Conservation (phyloP, 176 grass and related monocot species). For the Avena sativa region DNA sequence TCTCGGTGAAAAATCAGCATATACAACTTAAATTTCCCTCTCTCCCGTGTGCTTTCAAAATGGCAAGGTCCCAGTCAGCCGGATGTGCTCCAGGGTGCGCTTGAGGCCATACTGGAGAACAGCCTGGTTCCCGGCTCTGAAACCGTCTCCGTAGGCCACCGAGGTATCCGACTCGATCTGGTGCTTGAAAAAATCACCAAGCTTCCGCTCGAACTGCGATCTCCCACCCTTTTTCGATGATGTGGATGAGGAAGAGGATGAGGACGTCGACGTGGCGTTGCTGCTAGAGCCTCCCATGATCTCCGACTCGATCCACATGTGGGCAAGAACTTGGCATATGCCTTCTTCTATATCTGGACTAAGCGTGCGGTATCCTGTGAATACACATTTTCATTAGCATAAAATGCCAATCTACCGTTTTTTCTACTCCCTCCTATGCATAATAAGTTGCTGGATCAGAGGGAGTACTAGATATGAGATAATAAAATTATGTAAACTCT, state of each 20-base stretch:
- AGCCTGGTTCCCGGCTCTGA: conserved; percentile 67
- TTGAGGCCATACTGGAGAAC: conserved; percentile 70
- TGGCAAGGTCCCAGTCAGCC: conserved; percentile 66
- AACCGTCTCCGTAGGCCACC: conserved; percentile 73
- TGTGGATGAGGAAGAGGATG: conserved; percentile 53
- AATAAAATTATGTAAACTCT: conserved; percentile 12
- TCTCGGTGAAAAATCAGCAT: conserved; percentile 20
- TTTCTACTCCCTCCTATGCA: not conserved
- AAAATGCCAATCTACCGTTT: conserved; percentile 2
- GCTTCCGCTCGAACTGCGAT: conserved; percentile 72
- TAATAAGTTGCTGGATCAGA: too few species aligned
- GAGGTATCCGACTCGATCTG: conserved; percentile 82
- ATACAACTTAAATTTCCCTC: not conserved
- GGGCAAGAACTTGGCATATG: conserved; percentile 84
- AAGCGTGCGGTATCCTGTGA: conserved; percentile 71
- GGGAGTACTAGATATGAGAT: not conserved
- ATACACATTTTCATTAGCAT: conserved; percentile 6
- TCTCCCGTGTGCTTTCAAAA: conserved; percentile 36
- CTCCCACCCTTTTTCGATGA: conserved; percentile 56
- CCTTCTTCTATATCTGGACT: conserved; percentile 84
- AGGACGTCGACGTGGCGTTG: conserved; percentile 53
- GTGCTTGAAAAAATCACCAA: conserved; percentile 80
- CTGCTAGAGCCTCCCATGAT: conserved; percentile 59
- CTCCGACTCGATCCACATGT: conserved; percentile 85
- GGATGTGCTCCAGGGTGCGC: conserved; percentile 81